phyloP scores from a whole-genome alignment of 1,139 yeast species.

The Geotrichum reessii region DNA sequence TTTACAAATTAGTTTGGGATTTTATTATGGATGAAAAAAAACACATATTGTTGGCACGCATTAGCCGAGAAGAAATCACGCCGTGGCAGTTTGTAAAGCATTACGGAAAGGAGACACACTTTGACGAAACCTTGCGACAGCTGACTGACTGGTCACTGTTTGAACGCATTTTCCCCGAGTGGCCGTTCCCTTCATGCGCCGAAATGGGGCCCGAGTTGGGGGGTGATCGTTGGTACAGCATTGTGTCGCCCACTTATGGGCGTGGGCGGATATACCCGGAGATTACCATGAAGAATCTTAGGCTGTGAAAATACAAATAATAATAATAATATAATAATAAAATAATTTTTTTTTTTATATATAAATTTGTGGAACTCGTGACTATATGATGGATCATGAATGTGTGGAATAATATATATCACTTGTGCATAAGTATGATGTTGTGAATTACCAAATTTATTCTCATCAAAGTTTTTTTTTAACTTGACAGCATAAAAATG shows the following conservation, averaged over 20 bases:
- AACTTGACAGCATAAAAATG: no score
- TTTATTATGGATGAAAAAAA: not conserved
- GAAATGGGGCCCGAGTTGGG: not conserved
- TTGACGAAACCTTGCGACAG: not conserved
- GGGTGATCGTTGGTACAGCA: not conserved
- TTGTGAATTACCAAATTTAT: no score
- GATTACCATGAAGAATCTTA: not conserved
- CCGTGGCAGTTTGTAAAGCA: not conserved
- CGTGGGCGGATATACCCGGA: not conserved
- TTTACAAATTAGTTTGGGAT: constrained; percentile 1
- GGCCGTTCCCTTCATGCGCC: not conserved
- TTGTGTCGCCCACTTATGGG: not conserved
- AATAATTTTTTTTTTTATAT: not conserved
- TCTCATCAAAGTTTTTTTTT: no score
- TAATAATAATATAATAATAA: not conserved
- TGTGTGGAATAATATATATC: not conserved
- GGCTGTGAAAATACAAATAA: not conserved
- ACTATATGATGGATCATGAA: not conserved
- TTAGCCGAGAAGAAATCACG: not conserved
- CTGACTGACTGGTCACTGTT: constrained; percentile 1
- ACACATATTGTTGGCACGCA: not conserved
- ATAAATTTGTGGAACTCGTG: not conserved
- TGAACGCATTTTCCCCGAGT: constrained; percentile 6
- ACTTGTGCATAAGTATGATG: not conserved
- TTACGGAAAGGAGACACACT: not conserved